Evolutionary conservation across 257 asterid genomes (phyloP).

Genomic region (Nicotiana noctiflora): DNA sequence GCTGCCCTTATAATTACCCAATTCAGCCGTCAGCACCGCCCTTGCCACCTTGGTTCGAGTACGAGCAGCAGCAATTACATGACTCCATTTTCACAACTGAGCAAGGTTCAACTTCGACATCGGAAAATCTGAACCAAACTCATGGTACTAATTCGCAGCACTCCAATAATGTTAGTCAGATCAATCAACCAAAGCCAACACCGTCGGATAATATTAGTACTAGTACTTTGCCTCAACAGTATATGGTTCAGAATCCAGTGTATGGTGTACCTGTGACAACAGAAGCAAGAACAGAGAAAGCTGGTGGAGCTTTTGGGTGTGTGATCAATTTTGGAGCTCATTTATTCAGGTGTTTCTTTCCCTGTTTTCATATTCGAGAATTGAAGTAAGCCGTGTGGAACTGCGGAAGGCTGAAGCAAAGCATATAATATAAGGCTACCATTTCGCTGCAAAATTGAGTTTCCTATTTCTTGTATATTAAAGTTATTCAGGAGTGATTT

Average conservation of each 20-base stretch:
- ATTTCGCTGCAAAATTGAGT: background rate
- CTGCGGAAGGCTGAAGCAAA: background rate
- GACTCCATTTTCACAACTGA: conserved; percentile 19
- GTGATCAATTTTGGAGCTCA: conserved; percentile 33
- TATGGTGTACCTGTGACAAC: conserved; percentile 16
- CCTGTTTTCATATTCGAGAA: conserved; percentile 49
- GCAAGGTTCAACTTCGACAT: conserved; percentile 4
- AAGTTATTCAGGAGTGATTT: background rate
- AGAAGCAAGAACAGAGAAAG: conserved; percentile 21
- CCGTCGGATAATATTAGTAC: background rate
- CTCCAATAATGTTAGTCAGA: background rate
- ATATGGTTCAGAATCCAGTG: conserved; percentile 25
- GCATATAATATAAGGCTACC: background rate
- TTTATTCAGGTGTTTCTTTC: conserved; percentile 47
- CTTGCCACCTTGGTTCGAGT: conserved; percentile 52
- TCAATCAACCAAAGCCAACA: conserved; percentile 6
- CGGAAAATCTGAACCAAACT: conserved; percentile 9
- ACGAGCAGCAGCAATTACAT: conserved; percentile 5
- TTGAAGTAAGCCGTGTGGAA: background rate
- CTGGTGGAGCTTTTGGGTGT: conserved; percentile 38
- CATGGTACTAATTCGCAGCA: conserved; percentile 4
- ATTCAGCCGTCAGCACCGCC: conserved; percentile 70
- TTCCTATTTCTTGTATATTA: background rate
- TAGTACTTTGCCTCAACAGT: conserved; percentile 22
- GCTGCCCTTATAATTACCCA: conserved; percentile 24